Base-by-base conservation (phyloP, 1,139 yeast genomes). In the Candida sanyaensis region DNA sequence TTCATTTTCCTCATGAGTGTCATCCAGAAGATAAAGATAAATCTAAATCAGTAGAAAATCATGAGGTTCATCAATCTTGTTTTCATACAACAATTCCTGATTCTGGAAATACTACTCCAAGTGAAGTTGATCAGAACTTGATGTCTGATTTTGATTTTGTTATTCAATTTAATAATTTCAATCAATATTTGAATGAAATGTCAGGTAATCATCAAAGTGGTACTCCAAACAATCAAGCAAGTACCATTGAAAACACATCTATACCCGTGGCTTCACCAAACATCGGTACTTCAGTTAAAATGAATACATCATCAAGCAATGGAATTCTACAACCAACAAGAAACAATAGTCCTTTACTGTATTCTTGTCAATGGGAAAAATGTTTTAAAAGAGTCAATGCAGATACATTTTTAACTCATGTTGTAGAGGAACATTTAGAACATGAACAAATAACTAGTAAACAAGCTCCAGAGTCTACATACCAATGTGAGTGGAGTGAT, bases 401-500 rank as follows among this genome's bases (percentile, higher is more conserved):
- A 37, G 68, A 73, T 12, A 75, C 74, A 2, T 65, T 86, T 37
- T 73, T 81, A 52, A 68, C 73, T 46, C 96, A 89, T 61, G 62
- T 88, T 23, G 64, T 81, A 45, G 75, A 75, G 42, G 75, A 75
- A 43, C 96, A 87, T 62, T 61, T 86, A 23, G 66, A 64, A n/a
- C 63, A 61, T 24, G 71, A 71, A 24, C 53, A 17, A 9, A 12
- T 21, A 9, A 12, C 28, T 4, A 24, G 32, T 4, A 41, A 41
- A 12, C 37, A 36, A n/a, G 9, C 39, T 3, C 21, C 29, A 4
- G 33, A 41, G 2, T 47, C 43, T 12, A 34, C 43, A 12, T 72
- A 57, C 57, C 80, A 68, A 44, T 89, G 96, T 69, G 89, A 84
- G 61, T 88, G 96, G 96, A 69, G 72, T 51, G 75, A 82, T 47